phyloP scores from a whole-genome alignment of 345 rosid genomes.

The Ricinus communis region DNA sequence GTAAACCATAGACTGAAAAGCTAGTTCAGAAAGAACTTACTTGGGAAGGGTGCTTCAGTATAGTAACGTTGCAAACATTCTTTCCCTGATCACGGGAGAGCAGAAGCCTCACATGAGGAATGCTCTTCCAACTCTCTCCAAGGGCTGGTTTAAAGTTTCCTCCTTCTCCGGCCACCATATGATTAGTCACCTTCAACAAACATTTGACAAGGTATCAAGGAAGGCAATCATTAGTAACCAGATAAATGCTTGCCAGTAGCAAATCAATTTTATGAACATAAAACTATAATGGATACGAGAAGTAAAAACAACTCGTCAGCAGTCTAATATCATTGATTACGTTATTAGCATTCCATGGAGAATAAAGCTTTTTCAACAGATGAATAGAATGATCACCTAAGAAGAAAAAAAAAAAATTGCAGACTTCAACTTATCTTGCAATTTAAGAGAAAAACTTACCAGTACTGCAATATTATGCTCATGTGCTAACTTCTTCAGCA shows the following conservation, averaged over 20 bases:
- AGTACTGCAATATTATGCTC: constrained; percentile 60
- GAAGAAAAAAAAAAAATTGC: not conserved
- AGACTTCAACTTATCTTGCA: not conserved
- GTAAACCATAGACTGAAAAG: not conserved
- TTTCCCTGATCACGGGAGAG: constrained; percentile 46
- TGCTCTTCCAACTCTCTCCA: constrained; percentile 85
- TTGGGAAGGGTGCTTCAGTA: constrained; percentile 67
- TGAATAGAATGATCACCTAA: not conserved
- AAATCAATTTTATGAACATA: not conserved
- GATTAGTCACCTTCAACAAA: constrained; percentile 66
- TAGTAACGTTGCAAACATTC: constrained; percentile 35
- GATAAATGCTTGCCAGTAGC: not conserved
- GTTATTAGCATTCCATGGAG: not conserved
- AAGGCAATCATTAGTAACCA: not conserved
- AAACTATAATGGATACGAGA: not conserved
- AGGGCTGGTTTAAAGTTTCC: constrained; percentile 76
- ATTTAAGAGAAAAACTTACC: constrained; percentile 41
- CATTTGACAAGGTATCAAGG: not conserved
- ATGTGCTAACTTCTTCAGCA: constrained; percentile 81
- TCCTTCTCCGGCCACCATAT: constrained; percentile 74
- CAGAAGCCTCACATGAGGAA: constrained; percentile 74
- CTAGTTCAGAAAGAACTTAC: constrained; percentile 27
- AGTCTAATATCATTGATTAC: not conserved
- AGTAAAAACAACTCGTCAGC: not conserved
- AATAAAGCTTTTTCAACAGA: not conserved